A percentile compares a stretch with the other conserved stretches of the same genome.
These are phyloP conservation scores for Calonectria crousiana DNA, from an alignment of 2,329 filamentous ascomycete genomes.

Conservation along the genomic window DNA sequence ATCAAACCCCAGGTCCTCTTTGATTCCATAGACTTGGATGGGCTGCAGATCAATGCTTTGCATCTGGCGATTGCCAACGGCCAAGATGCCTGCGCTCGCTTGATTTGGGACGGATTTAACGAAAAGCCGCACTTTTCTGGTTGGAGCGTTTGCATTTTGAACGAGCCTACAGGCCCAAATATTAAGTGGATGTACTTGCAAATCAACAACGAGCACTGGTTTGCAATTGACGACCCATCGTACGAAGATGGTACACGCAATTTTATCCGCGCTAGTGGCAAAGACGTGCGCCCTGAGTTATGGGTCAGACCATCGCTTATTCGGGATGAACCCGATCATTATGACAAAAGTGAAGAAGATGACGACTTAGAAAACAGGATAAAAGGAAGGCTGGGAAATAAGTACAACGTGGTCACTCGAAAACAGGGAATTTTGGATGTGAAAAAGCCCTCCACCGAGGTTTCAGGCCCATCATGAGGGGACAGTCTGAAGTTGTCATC, in stretches of 20 bases:
- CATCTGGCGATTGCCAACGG: conserved; percentile 10
- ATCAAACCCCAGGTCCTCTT: background rate
- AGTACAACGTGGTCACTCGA: background rate
- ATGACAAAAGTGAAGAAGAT: background rate
- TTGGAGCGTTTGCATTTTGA: background rate
- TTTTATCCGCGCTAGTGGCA: background rate
- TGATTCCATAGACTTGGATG: background rate
- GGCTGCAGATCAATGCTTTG: background rate
- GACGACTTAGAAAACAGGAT: background rate
- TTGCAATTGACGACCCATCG: conserved; percentile 4
- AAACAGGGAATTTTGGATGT: background rate
- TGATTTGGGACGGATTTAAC: background rate
- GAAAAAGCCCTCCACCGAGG: background rate
- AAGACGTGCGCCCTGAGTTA: background rate
- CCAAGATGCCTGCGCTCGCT: background rate
- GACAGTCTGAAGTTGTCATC: background rate
- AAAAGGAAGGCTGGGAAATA: background rate
- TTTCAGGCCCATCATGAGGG: no score
- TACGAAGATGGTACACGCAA: background rate
- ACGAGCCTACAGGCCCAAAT: background rate
- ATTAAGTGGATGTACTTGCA: conserved; percentile 13
- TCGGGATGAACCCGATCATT: background rate
- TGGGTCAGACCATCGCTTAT: background rate
- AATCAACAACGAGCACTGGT: conserved; percentile 5
- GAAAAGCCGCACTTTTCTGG: background rate